These are phyloP conservation scores for Populus alba DNA, from an alignment of 345 rosid genomes.

Conservation along the genomic window DNA sequence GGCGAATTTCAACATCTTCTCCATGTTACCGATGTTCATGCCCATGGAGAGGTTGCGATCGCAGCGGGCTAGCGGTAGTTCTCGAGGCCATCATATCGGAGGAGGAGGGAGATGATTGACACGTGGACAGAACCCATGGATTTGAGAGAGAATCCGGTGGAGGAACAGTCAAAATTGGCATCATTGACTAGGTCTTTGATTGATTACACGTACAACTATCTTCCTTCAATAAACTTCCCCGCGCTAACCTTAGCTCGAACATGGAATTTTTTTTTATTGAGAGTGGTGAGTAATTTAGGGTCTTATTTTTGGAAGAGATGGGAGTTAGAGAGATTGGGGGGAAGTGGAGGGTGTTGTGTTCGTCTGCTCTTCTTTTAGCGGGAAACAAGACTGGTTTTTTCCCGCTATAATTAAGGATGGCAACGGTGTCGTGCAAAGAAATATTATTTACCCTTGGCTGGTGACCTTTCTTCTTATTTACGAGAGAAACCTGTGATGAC, in stretches of 20 bases:
- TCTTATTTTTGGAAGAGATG: too few species aligned
- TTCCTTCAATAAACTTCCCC: constrained; percentile 88
- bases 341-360: too few species aligned
- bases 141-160: constrained; percentile 91
- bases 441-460: not conserved
- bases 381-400: too few species aligned
- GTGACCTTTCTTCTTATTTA: too few species aligned
- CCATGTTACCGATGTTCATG: constrained; percentile 79
- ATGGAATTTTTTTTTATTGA: constrained; percentile 12
- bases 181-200: constrained; percentile 88
- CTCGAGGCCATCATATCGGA: constrained; percentile 90
- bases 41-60: constrained; percentile 92
- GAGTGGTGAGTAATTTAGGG: not conserved
- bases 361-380: too few species aligned
- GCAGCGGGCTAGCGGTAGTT: constrained; percentile 92
- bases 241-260: constrained; percentile 85
- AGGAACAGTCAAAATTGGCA: constrained; percentile 94
- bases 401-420: not conserved
- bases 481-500: too few species aligned
- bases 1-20: constrained; percentile 90
- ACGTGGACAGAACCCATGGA: constrained; percentile 99
- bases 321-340: too few species aligned
- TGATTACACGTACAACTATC: constrained; percentile 63
- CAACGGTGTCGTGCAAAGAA: not conserved
- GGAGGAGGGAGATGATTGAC: constrained; percentile 79